Conservation (phyloP, 2,329 filamentous ascomycete genomes). For the Nothopassalora personata region DNA sequence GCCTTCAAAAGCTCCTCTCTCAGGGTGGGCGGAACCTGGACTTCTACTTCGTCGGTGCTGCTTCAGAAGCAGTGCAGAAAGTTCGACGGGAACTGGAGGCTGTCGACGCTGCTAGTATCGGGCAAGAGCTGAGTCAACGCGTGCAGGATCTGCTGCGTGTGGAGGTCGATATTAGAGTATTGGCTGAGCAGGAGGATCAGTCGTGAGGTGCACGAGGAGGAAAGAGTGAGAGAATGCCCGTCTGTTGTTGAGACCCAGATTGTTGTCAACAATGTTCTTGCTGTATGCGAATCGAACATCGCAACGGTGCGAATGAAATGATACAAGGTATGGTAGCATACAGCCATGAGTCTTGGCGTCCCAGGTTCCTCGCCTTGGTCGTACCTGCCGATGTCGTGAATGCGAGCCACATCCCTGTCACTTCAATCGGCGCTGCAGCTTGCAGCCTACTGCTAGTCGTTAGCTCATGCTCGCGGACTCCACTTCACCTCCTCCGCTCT, state of each 20-base stretch:
- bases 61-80: background rate
- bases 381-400: background rate
- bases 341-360: no score
- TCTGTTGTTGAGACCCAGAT: no score
- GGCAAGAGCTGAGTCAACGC: background rate
- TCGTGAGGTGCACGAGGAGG: no score
- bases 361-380: background rate
- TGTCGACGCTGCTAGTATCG: background rate
- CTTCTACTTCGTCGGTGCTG: background rate
- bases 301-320: no score
- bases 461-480: background rate
- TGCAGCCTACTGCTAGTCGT: background rate
- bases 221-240: no score
- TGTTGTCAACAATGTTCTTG: no score
- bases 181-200: background rate
- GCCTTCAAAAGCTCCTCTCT: background rate
- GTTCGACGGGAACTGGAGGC: background rate
- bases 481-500: background rate
- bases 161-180: background rate
- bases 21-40: background rate
- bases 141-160: background rate
- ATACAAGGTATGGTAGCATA: no score
- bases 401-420: background rate
- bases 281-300: no score
- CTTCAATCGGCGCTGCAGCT: background rate